These are phyloP conservation scores for Lachancea sp. DNA, from an alignment of 805 yeast species.

Conservation along the genomic window DNA sequence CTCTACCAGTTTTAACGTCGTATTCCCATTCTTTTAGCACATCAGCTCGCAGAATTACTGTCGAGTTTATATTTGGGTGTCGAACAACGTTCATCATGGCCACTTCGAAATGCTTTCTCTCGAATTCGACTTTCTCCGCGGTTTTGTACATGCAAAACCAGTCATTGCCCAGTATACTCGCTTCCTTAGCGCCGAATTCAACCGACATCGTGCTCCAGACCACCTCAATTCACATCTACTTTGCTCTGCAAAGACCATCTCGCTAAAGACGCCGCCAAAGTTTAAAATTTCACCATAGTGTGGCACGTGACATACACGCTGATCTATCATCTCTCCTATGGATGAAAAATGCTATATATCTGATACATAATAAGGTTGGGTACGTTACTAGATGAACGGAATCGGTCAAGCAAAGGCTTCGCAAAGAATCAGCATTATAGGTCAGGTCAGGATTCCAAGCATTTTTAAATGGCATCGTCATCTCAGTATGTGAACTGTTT, in stretches of 20 bases:
- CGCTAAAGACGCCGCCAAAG: no score
- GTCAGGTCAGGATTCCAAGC: no score
- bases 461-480: slow-evolving; percentile 21
- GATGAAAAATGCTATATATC: no score
- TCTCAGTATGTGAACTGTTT: slow-evolving; percentile 30
- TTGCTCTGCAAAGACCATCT: no score
- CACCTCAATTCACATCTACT: no score
- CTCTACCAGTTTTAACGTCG: slow-evolving; percentile 21
- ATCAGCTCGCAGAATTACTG: slow-evolving; percentile 86
- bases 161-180: slow-evolving; percentile 23
- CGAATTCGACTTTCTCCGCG: slow-evolving; percentile 19
- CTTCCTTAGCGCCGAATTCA: slow-evolving; percentile 14
- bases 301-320: no score
- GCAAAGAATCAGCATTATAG: no score
- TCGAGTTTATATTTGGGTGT: slow-evolving; percentile 87
- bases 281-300: no score
- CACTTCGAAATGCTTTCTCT: slow-evolving; percentile 48
- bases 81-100: slow-evolving; percentile 77
- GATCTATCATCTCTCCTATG: no score
- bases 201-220: slow-evolving; percentile 6
- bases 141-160: slow-evolving; percentile 29
- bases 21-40: slow-evolving; percentile 49
- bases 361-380: no score
- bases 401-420: no score
- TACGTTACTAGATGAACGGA: no score